phyloP scores from a whole-genome alignment of 2,329 filamentous ascomycete genomes.

The Verticillium longisporum region DNA sequence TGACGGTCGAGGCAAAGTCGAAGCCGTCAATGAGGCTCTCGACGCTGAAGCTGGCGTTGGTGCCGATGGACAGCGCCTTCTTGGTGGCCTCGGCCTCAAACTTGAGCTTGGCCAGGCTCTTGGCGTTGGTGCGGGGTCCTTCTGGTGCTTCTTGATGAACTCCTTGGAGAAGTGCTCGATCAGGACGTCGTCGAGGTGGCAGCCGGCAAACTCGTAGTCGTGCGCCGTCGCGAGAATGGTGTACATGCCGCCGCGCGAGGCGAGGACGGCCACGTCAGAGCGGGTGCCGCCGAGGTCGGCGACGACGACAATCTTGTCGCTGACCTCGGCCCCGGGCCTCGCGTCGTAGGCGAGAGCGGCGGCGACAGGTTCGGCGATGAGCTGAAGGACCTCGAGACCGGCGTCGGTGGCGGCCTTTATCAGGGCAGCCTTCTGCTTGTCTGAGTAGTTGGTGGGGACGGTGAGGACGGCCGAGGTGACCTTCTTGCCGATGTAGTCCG shows the following conservation, averaged over 20 bases:
- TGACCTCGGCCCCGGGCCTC: conserved; percentile 62
- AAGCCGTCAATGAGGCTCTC: conserved; percentile 84
- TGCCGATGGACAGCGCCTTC: conserved; percentile 83
- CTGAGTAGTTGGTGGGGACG: conserved; percentile 86
- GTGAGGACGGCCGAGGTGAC: conserved; percentile 94
- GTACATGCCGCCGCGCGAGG: conserved; percentile 92
- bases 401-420: conserved; percentile 71
- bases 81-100: conserved; percentile 86
- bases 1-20: conserved; percentile 88
- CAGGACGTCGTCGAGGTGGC: conserved; percentile 80
- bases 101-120: conserved; percentile 84
- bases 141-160: conserved; percentile 94
- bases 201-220: conserved; percentile 89
- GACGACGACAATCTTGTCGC: conserved; percentile 87
- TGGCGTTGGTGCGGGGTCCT: conserved; percentile 78
- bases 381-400: conserved; percentile 82
- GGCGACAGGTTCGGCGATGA: conserved; percentile 86
- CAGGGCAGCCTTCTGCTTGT: conserved; percentile 79
- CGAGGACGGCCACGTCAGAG: conserved; percentile 84
- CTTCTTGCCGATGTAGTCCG: conserved; percentile 86
- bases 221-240: conserved; percentile 88
- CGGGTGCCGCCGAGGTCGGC: conserved; percentile 89
- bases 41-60: conserved; percentile 84
- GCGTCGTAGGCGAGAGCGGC: conserved; percentile 89
- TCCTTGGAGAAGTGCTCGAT: conserved; percentile 98